These are phyloP conservation scores for Ustulina deusta DNA, from an alignment of 2,329 filamentous ascomycete species.

Conservation along the genomic window DNA sequence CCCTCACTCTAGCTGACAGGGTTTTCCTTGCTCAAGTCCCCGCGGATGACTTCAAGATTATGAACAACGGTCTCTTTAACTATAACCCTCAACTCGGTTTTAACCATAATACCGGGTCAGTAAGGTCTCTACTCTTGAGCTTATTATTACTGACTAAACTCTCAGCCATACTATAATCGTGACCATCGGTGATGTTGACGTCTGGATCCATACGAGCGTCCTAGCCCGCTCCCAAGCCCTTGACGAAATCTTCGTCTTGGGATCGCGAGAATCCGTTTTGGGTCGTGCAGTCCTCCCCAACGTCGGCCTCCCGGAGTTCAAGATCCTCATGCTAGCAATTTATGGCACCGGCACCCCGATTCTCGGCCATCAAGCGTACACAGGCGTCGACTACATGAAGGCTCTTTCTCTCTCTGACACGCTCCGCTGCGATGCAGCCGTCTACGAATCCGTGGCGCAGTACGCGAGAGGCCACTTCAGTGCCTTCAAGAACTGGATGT, in stretches of 20 bases:
- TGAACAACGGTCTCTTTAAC: background rate
- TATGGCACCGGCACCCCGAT: constrained; percentile 10
- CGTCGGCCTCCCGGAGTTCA: constrained; percentile 2
- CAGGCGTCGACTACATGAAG: constrained; percentile 10
- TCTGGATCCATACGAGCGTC: background rate
- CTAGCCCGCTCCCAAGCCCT: background rate
- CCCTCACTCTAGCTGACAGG: too few relatives aligned
- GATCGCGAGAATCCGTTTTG: background rate
- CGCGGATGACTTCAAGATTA: background rate
- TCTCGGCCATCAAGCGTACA: background rate
- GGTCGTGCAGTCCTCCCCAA: background rate
- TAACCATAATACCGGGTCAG: background rate
- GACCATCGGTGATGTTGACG: background rate
- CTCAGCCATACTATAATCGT: background rate
- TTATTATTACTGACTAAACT: background rate
- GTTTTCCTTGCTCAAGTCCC: background rate
- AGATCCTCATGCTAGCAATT: constrained; percentile 21
- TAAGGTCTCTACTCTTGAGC: background rate
- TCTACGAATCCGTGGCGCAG: background rate
- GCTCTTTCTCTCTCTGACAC: background rate
- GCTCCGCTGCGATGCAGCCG: background rate
- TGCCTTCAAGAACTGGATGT: background rate
- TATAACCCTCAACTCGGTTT: background rate
- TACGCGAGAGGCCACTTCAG: background rate
- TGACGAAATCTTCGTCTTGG: background rate